phyloP scores from a whole-genome alignment of 768 basidiomycete genomes.

The Lepiota venenata region DNA sequence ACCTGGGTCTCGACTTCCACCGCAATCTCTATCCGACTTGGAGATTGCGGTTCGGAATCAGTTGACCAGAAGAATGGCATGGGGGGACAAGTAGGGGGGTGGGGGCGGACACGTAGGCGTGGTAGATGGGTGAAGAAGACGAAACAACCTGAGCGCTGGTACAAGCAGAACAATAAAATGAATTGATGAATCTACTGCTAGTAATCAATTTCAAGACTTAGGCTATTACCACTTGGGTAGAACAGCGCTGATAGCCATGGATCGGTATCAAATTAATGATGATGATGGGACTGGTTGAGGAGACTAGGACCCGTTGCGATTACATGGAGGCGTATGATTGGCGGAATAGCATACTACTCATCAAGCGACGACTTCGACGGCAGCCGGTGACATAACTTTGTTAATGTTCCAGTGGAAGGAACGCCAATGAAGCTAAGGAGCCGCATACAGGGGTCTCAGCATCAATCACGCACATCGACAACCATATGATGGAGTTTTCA shows the following conservation, averaged over 20 bases:
- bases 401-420: neutral
- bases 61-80: neutral
- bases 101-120: neutral
- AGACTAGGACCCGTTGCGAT: neutral
- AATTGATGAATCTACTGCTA: neutral
- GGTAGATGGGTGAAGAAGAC: neutral
- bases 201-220: neutral
- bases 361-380: neutral
- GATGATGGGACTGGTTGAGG: neutral
- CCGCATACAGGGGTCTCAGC: neutral
- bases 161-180: neutral
- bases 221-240: neutral
- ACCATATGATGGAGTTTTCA: too few species aligned
- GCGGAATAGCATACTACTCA: neutral
- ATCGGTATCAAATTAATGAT: neutral
- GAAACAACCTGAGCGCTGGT: neutral
- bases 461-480: neutral
- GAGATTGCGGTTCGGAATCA: neutral
- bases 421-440: neutral
- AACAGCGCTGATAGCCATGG: neutral
- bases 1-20: constrained; percentile 26
- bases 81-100: neutral
- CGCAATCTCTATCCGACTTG: constrained; percentile 15
- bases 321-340: neutral
- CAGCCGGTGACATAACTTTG: neutral